A percentile compares a stretch with the other conserved stretches of the same genome.
These are phyloP conservation scores for Colletotrichum siamense DNA, from an alignment of 2,329 filamentous ascomycete species.

Conservation along the genomic window DNA sequence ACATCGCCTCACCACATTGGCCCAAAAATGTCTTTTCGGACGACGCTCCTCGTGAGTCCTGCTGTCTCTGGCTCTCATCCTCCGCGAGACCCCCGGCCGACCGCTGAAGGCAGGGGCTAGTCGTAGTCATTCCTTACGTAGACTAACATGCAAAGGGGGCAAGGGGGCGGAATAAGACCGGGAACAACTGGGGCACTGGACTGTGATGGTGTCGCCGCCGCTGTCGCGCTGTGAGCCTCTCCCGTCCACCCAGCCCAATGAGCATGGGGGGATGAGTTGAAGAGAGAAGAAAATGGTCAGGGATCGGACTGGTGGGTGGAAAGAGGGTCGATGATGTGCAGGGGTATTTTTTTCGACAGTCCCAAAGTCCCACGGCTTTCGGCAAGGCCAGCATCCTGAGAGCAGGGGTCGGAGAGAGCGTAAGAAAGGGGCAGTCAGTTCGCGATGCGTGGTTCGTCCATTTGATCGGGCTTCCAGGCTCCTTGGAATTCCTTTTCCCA, in stretches of 20 bases:
- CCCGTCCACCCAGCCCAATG: slow-evolving; percentile 1
- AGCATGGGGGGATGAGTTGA: not conserved
- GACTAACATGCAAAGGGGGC: slow-evolving; percentile 1
- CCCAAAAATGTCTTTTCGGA: not conserved
- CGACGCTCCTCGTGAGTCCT: not conserved
- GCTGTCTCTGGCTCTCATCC: not conserved
- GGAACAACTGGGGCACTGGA: not conserved
- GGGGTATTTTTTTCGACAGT: slow-evolving; percentile 16
- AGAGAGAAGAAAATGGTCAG: slow-evolving; percentile 4
- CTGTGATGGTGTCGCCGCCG: slow-evolving; percentile 17
- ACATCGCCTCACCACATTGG: slow-evolving; percentile 19
- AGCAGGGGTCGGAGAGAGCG: not conserved
- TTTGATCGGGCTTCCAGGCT: slow-evolving; percentile 1
- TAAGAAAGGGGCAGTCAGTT: slow-evolving; percentile 4
- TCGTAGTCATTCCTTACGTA: not conserved
- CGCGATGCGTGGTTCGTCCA: not conserved
- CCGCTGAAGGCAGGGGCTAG: not conserved
- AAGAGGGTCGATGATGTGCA: slow-evolving; percentile 27
- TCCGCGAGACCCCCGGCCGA: not conserved
- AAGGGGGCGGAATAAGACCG: not conserved
- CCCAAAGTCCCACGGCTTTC: slow-evolving; percentile 5
- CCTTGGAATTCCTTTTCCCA: slow-evolving; percentile 11
- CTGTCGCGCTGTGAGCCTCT: slow-evolving; percentile 13
- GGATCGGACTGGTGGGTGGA: slow-evolving; percentile 17
- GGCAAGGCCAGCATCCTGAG: not conserved